Evolutionary conservation across 164 flowering plant species (phyloP), one percentile per base, ranked within the genome.

Genomic region (Sedum album): DNA sequence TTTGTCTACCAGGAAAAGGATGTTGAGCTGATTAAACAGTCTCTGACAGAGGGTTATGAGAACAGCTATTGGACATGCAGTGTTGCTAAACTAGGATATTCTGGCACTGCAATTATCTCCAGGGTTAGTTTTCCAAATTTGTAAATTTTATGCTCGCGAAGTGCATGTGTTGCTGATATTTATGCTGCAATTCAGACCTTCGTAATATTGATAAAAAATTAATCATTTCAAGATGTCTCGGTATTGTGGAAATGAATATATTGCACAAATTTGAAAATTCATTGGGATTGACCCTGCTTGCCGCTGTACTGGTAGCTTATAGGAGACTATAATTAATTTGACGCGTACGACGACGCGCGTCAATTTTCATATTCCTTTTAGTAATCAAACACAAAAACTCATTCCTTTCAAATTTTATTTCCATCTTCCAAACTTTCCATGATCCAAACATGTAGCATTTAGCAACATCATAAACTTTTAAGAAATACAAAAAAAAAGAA

Each of bases 21-120:
- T 77, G 87, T 88, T 62, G 86, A 84, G 68, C 75, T 80, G 42
- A 78, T 94, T 73, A 87, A 77, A 76, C 73, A 81, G 60, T 63
- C 70, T 74, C 87, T 94, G 31, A 75, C 87, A 65, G 86, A 86
- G 70, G 97, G 96, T 23, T 91, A 87, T 77, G 87, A 86, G 21
- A 79, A 88, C 73, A 87, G 91, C 84, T 94, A 81, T 74, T 94
- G 97, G 97, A 83, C 96, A n/a, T 91, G 99, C 69, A 94, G 99
- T 73, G 78, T 76, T 68, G 78, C 96, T 28, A 94, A 91, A 70
- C 96, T 88, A 79, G 99, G 99, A 41, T 94, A 94, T 76, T 91
- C 99, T 64, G 99, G 99, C 42, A 86, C 97, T 68, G 91, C 99
- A 68, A 82, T 94, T 57, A 85, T 94, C 68, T 94, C 99, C 60